Evolutionary conservation across 805 yeast genomes (phyloP).

Genomic region (Suhomyces canberraensis): DNA sequence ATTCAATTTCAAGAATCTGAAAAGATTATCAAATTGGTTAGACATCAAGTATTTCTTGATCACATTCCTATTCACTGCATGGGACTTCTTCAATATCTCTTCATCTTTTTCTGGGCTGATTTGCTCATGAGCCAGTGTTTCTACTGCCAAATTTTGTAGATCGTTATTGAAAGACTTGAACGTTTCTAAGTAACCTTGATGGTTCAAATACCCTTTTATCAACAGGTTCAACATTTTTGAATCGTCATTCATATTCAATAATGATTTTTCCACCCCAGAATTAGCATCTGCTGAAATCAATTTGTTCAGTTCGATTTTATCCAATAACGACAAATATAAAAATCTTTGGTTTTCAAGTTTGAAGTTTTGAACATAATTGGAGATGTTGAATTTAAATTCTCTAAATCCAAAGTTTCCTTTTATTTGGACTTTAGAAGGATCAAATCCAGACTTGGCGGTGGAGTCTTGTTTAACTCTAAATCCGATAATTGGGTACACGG

Average conservation of each 20-base stretch:
- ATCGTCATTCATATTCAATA: constrained; percentile 19
- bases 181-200: constrained; percentile 38
- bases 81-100: constrained; percentile 13
- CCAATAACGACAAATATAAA: constrained; percentile 17
- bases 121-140: constrained; percentile 7
- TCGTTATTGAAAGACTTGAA: constrained; percentile 33
- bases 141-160: constrained; percentile 20
- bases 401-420: constrained; percentile 54
- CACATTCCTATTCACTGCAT: constrained; percentile 34
- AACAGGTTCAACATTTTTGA: constrained; percentile 27
- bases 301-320: constrained; percentile 14
- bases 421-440: constrained; percentile 22
- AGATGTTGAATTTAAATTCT: constrained; percentile 61
- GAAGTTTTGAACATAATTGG: constrained; percentile 46
- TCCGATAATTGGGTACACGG: constrained; percentile 35
- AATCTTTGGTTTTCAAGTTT: constrained; percentile 29
- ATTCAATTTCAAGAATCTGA: constrained; percentile 32
- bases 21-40: constrained; percentile 45
- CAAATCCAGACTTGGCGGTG: constrained; percentile 2
- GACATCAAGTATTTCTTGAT: constrained; percentile 39
- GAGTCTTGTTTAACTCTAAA: constrained; percentile 24
- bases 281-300: constrained; percentile 4
- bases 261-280: constrained; percentile 5
- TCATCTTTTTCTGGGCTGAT: constrained; percentile 9
- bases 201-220: constrained; percentile 37